These are phyloP conservation scores for Pelargonium citronellum DNA, from an alignment of 441 rosid species.

Conservation along the genomic window DNA sequence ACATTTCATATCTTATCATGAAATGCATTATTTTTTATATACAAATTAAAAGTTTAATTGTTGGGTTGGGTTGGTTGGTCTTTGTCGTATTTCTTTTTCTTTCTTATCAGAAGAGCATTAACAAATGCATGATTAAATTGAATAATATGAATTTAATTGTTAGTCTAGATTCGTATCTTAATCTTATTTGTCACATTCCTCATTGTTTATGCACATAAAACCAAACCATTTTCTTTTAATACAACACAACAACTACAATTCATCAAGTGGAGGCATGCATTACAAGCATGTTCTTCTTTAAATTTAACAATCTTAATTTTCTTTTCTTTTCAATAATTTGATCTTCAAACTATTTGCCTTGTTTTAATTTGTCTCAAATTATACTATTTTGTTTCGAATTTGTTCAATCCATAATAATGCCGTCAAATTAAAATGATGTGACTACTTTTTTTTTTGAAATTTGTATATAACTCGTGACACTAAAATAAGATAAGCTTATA, in stretches of 20 bases:
- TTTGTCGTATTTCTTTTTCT: conserved; percentile 28
- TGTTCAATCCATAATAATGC: too few species aligned
- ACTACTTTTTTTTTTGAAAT: too few species aligned
- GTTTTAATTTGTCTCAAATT: too few species aligned
- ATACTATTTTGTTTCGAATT: too few species aligned
- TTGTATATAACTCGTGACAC: too few species aligned
- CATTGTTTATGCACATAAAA: conserved; percentile 11
- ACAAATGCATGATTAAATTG: conserved; percentile 4
- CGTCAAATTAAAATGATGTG: too few species aligned
- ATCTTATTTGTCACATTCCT: conserved; percentile 9
- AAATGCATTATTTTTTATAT: conserved; percentile 24
- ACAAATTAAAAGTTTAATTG: conserved; percentile 8
- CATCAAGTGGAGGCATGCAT: neutral
- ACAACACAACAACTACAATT: neutral
- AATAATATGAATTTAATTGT: neutral
- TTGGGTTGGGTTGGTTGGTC: conserved; percentile 18
- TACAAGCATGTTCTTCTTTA: neutral
- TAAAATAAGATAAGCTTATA: too few species aligned
- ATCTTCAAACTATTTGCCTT: too few species aligned
- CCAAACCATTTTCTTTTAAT: neutral
- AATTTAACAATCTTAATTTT: too few species aligned
- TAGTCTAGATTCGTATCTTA: conserved; percentile 3
- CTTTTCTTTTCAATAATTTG: too few species aligned
- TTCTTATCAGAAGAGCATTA: neutral
- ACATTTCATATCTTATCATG: conserved; percentile 11